These are phyloP conservation scores for Jamesozyma jinghongensis DNA, from an alignment of 805 yeast genomes.

Conservation along the genomic window DNA sequence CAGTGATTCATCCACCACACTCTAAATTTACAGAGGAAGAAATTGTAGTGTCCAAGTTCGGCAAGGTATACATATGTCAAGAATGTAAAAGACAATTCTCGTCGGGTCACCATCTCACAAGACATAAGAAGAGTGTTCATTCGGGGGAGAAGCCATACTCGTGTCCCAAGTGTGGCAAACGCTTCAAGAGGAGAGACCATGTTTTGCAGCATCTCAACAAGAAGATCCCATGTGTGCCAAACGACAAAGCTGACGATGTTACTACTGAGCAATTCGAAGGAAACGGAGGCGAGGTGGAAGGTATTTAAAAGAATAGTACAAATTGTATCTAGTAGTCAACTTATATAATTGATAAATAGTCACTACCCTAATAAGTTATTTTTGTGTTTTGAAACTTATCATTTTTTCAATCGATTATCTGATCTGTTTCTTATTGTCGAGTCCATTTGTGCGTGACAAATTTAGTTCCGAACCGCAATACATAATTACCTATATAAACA, in stretches of 20 bases:
- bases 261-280: too few species aligned
- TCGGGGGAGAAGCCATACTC: slow-evolving; percentile 33
- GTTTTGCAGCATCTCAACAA: slow-evolving; percentile 32
- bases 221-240: slow-evolving; percentile 28
- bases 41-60: slow-evolving; percentile 27
- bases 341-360: too few species aligned
- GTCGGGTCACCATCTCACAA: slow-evolving; percentile 32
- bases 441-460: too few species aligned
- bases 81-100: slow-evolving; percentile 31
- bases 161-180: slow-evolving; percentile 32
- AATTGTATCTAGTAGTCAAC: too few species aligned
- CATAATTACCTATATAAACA: too few species aligned
- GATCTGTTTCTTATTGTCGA: too few species aligned
- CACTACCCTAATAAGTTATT: too few species aligned
- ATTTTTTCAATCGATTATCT: too few species aligned
- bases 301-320: too few species aligned
- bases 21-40: slow-evolving; percentile 27
- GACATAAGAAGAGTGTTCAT: slow-evolving; percentile 33
- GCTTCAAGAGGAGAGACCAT: slow-evolving; percentile 32
- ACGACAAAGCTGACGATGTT: not conserved
- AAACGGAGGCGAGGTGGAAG: too few species aligned
- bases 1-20: slow-evolving; percentile 12
- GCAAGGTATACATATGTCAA: slow-evolving; percentile 30
- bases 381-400: too few species aligned
- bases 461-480: too few species aligned